Percentiles rank a stretch among this genome's conserved stretches.
Evolutionary conservation across 768 basidiomycete genomes (phyloP).

Genomic region (Cystofilobasidium bisporidii): DNA sequence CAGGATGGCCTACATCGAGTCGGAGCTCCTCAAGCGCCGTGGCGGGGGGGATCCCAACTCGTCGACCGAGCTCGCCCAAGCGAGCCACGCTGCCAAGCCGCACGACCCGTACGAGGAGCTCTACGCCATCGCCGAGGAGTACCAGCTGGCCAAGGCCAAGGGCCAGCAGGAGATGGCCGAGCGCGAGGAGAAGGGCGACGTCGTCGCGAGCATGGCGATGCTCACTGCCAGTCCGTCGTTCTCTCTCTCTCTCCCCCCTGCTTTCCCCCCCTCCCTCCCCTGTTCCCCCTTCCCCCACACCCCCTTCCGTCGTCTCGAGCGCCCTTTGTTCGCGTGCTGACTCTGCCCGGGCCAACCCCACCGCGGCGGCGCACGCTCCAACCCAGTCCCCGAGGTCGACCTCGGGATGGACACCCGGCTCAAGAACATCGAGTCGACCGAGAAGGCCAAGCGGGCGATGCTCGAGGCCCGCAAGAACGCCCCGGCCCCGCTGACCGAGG

Average conservation of each 20-base stretch:
- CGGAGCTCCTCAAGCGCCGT: conserved; percentile 70
- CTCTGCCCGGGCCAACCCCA: no score
- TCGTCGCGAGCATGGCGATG: conserved; percentile 89
- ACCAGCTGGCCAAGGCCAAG: conserved; percentile 35
- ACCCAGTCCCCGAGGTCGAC: conserved; percentile 86
- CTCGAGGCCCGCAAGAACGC: conserved; percentile 51
- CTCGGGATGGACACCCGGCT: conserved; percentile 90
- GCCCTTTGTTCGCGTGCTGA: no score
- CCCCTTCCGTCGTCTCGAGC: no score
- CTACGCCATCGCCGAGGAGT: conserved; percentile 55
- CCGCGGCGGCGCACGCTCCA: no score
- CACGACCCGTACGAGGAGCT: conserved; percentile 69
- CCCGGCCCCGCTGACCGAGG: conserved; percentile 45
- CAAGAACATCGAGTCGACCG: conserved; percentile 94
- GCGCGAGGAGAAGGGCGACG: conserved; percentile 73
- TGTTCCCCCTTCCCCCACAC: not conserved
- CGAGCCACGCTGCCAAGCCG: no score
- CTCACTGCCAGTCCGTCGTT: conserved; percentile 58
- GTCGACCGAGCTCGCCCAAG: conserved; percentile 40
- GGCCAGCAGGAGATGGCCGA: conserved; percentile 37
- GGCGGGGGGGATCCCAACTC: conserved; percentile 44
- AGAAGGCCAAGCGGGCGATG: conserved; percentile 83
- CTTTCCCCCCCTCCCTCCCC: not conserved
- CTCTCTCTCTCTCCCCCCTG: not conserved
- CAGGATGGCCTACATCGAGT: conserved; percentile 97